Percentiles rank a stretch among this genome's conserved stretches.
These are phyloP conservation scores for Polychytrium aggregatum DNA, from an alignment of 192 early-diverging fungal genomes.

Conservation along the genomic window DNA sequence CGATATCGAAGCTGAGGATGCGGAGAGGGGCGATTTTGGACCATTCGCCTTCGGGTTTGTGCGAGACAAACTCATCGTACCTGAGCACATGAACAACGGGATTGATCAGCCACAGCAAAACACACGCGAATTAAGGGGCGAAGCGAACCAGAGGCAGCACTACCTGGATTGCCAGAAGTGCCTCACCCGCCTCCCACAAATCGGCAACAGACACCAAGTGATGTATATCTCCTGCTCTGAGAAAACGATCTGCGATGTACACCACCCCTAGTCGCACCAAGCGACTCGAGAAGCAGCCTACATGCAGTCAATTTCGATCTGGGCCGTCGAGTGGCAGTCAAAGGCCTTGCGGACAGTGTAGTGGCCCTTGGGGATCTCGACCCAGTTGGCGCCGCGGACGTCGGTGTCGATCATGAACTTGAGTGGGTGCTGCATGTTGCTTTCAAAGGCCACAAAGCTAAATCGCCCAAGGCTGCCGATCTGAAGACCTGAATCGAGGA, in stretches of 20 bases:
- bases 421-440: conserved; percentile 75
- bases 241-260: too few relatives aligned
- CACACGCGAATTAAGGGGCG: too few relatives aligned
- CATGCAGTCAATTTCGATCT: conserved; percentile 73
- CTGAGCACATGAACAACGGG: conserved; percentile 14
- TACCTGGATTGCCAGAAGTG: too few relatives aligned
- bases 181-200: too few relatives aligned
- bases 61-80: conserved; percentile 66
- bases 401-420: conserved; percentile 93
- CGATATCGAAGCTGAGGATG: conserved; percentile 96
- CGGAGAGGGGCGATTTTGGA: conserved; percentile 86
- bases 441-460: conserved; percentile 70
- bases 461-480: conserved; percentile 26
- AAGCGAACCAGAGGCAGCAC: conserved; percentile 8
- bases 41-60: conserved; percentile 84
- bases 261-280: background rate
- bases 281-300: conserved; percentile 13
- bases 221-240: too few relatives aligned
- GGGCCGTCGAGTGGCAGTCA: conserved; percentile 42
- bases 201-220: too few relatives aligned
- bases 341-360: conserved; percentile 39
- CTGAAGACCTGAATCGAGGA: conserved; percentile 2
- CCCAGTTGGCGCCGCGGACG: conserved; percentile 73
- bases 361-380: conserved; percentile 70
- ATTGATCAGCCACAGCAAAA: too few relatives aligned